Base-by-base conservation (phyloP, 371 early-diverging fungal species). In the Umbelopsis sp. region DNA sequence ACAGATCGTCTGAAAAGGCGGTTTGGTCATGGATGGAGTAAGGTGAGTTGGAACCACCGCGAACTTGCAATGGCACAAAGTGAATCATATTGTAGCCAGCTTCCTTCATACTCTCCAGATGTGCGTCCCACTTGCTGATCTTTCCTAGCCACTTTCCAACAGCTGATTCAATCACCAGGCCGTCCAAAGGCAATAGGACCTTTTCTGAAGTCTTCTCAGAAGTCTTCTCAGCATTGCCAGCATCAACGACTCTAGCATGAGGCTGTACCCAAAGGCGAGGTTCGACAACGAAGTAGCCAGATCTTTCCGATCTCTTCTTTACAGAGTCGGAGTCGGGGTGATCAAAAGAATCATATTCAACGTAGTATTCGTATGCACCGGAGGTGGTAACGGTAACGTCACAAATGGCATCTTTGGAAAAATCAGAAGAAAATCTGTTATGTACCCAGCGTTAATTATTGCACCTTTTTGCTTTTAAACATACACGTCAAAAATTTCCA, bases 41-140 rank as follows among this genome's bases (percentile, higher is more conserved):
- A 11, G 99, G 99, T 14, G 97, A 97, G 76, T 96, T 92, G 1
- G 97, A 96, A 16, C 71, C 75, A 22, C 99, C 98, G 22, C 98
- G 87, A 70, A 90, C 83, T 75, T 95, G 95, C 72, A 97, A 71
- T 1, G 99, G 99, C 1, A 96, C 95, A 82, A 96, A 96, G 74
- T 99, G 99, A 35, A 98, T 87, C 96, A 97, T 95, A 75, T 99
- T 99, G 84, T 97, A 99, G 22, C 95, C 94, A 18, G 88, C 77
- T 18, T 89, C 78, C 50, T 91, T 68, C 63, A 92, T 87, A 22
- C 80, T 76, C 16, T 88, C 80, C 63, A 97, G 82, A 70, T 92
- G 89, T 14, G 82, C 74, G 12, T 85, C 74, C 99, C 99, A 99
- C 65, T 82, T 65, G 3, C 80, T 75, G 63, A 99, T 73, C 32